Conservation (phyloP, 2,329 filamentous ascomycete genomes). For the Ceratocystis cacaofunesta region DNA sequence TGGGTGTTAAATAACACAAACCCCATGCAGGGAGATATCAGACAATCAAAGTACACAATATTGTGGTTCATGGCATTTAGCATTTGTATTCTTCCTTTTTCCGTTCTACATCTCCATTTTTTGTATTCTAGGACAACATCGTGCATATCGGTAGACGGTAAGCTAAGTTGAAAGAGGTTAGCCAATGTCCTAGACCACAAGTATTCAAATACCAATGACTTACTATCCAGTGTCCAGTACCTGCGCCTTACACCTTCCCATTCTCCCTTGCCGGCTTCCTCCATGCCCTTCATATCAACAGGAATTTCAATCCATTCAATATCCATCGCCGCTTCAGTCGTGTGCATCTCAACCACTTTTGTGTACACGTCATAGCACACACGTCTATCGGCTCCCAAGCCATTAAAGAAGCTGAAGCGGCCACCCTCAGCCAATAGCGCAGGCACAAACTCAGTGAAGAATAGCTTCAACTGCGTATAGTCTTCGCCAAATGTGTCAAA, state of each 20-base stretch:
- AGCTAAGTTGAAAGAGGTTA: conserved; percentile 27
- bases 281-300: conserved; percentile 52
- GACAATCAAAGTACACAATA: conserved; percentile 13
- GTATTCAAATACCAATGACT: conserved; percentile 23
- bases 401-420: conserved; percentile 77
- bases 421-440: conserved; percentile 57
- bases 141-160: conserved; percentile 63
- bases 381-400: conserved; percentile 78
- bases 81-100: neutral
- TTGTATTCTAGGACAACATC: conserved; percentile 44
- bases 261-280: conserved; percentile 52
- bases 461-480: conserved; percentile 68
- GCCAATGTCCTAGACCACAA: conserved; percentile 19
- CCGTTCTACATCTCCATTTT: neutral
- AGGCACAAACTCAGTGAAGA: conserved; percentile 80
- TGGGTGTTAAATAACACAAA: neutral
- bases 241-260: conserved; percentile 80
- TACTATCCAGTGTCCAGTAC: conserved; percentile 75
- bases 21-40: neutral
- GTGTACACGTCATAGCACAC: conserved; percentile 96
- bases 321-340: conserved; percentile 78
- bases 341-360: conserved; percentile 79
- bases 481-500: conserved; percentile 97
- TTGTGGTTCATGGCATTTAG: neutral
- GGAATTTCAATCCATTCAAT: conserved; percentile 69